phyloP scores from a whole-genome alignment of 768 basidiomycete genomes.

The Collybia sordida region DNA sequence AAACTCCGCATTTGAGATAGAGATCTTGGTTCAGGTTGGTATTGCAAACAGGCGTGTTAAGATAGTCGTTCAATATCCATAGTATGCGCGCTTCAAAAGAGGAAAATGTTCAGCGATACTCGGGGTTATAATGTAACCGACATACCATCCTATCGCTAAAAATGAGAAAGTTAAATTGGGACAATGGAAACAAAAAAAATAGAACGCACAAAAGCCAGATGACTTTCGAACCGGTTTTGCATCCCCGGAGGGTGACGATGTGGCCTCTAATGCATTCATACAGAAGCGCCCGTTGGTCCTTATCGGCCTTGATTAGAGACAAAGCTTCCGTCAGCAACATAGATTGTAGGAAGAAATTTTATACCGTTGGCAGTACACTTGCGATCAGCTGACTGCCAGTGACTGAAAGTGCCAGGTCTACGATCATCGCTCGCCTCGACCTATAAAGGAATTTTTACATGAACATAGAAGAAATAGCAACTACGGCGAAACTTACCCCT shows the following conservation, averaged over 20 bases:
- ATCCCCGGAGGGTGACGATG: constrained; percentile 87
- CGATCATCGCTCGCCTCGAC: constrained; percentile 78
- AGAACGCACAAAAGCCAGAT: constrained; percentile 77
- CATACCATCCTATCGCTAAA: constrained; percentile 41
- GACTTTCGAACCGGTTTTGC: constrained; percentile 89
- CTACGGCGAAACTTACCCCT: constrained; percentile 48
- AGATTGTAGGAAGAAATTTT: constrained; percentile 16
- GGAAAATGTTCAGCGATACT: constrained; percentile 7
- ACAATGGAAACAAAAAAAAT: not conserved
- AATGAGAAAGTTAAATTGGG: not conserved
- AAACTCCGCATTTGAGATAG: no score
- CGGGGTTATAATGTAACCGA: not conserved
- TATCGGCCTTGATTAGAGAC: constrained; percentile 59
- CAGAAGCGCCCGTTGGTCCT: constrained; percentile 78
- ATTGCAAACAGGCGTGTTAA: no score
- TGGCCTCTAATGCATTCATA: constrained; percentile 88
- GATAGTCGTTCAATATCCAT: constrained; percentile 31
- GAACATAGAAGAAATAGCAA: not conserved
- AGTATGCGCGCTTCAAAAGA: constrained; percentile 40
- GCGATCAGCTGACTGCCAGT: constrained; percentile 88
- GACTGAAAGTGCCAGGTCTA: constrained; percentile 80
- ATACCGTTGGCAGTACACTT: constrained; percentile 73
- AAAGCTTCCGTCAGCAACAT: constrained; percentile 3
- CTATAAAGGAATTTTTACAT: constrained; percentile 15
- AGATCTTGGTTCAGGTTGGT: no score